A percentile compares a stretch with the other conserved stretches of the same genome.
phyloP scores from a whole-genome alignment of 176 grass and related monocot species.

The Raddia distichophylla region DNA sequence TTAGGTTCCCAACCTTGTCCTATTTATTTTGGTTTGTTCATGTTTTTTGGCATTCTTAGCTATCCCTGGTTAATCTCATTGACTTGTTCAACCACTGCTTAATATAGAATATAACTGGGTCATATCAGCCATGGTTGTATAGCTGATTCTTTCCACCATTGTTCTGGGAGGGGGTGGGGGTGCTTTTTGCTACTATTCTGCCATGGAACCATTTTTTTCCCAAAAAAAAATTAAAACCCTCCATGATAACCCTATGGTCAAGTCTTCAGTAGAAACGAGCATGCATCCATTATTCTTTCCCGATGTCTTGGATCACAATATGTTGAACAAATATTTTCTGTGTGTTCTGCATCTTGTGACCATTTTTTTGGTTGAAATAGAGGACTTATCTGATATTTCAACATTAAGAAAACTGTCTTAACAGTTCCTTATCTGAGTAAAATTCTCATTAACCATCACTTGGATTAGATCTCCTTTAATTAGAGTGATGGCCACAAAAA shows the following conservation, averaged over 20 bases:
- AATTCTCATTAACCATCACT: not conserved
- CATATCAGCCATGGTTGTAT: not conserved
- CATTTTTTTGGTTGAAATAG: not conserved
- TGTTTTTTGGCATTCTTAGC: constrained; percentile 29
- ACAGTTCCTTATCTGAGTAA: not conserved
- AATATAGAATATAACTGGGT: not conserved
- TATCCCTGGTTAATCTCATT: constrained; percentile 11
- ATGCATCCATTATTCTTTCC: constrained; percentile 13
- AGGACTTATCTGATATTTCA: not conserved
- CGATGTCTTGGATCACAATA: constrained; percentile 27
- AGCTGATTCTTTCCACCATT: not conserved
- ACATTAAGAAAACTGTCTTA: not conserved
- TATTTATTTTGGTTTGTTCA: constrained; percentile 38
- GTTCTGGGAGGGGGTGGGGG: not conserved
- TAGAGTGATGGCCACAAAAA: not conserved
- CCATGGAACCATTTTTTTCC: not conserved
- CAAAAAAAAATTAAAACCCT: no score
- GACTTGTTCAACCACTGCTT: constrained; percentile 28
- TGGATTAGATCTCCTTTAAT: not conserved
- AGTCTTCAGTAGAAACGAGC: not conserved
- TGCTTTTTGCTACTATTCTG: constrained; percentile 8
- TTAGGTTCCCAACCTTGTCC: constrained; percentile 37
- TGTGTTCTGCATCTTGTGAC: constrained; percentile 11
- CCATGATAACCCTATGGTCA: no score
- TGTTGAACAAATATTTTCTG: constrained; percentile 20